Evolutionary conservation across 164 flowering plant genomes (phyloP), one percentile per base, ranked within the genome.

Genomic region (Protea cynaroides): DNA sequence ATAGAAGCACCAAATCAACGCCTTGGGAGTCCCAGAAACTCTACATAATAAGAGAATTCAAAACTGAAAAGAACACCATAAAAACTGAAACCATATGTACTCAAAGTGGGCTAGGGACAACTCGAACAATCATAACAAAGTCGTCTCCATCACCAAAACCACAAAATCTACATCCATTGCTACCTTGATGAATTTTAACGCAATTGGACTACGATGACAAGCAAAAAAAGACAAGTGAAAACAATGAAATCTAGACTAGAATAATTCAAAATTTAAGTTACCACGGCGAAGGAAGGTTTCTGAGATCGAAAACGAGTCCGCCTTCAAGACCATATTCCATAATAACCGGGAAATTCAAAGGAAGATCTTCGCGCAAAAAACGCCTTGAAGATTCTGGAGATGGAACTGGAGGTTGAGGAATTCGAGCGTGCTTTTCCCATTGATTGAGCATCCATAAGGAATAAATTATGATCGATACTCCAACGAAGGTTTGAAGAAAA

Each of bases 201-300:
- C 52, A 66, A 47, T 25, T 29, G 44, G 56, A 51, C 23, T 40
- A 38, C 18, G 25, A 21, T n/a, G 44, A 54, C 12, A 3, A 25
- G 22, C 58, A 52, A 53, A 25, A 25, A 10, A 50, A 8, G 2
- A 62, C 47, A 12, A 25, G 5, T 22, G 4, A 56, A 22, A 22
- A 58, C 57, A 58, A 50, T 61, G 46, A 34, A 60, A 60, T 47
- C 10, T 53, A 50, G 19, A 73, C 18, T 4, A 44, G 49, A 44
- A 44, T 1, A 40, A 4, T 14, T 15, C 6, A 4, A 29, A 56
- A 25, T 21, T 56, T 18, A 61, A 13, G 61, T 29, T 79, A 85
- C 96, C 96, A 89, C 3, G 96, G 92, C 70, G 81, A 76, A 8
- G 89, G 92, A 65, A 83, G 79, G 53, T 72, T 69, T 62, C 61